Evolutionary conservation across 2,329 filamentous ascomycete genomes (phyloP).

Genomic region (Pseudocercospora macadamiae): DNA sequence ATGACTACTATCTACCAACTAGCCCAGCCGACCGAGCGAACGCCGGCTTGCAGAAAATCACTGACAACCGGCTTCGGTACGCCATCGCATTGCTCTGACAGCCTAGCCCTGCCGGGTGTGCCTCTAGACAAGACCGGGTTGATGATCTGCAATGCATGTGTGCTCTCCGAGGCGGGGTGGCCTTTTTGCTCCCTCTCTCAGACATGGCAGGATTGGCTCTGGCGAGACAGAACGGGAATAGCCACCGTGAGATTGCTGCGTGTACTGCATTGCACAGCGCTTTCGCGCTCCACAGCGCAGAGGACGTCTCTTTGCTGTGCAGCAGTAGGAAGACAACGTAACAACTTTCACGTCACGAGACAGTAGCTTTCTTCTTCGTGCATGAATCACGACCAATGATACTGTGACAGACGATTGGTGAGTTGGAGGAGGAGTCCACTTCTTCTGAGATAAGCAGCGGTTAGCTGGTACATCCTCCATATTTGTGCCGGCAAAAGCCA

Average conservation of each 20-base stretch:
- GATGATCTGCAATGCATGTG: constrained; percentile 1
- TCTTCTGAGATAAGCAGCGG: constrained; percentile 13
- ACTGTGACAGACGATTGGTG: constrained; percentile 4
- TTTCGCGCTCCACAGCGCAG: background rate
- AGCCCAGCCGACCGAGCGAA: constrained; percentile 4
- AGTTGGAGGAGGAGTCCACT: constrained; percentile 8
- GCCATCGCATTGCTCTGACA: constrained; percentile 3
- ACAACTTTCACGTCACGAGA: constrained; percentile 13
- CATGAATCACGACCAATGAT: constrained; percentile 21
- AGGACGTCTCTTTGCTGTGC: background rate
- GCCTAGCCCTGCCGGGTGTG: constrained; percentile 3
- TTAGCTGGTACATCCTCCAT: constrained; percentile 10
- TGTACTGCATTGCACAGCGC: constrained; percentile 6
- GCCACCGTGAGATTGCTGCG: no score
- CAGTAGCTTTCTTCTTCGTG: constrained; percentile 8
- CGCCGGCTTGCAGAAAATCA: constrained; percentile 6
- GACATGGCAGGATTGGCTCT: constrained; percentile 14
- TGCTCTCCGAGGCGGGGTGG: constrained; percentile 6
- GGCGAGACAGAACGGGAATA: background rate
- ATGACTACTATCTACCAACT: background rate
- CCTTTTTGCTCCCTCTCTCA: constrained; percentile 1
- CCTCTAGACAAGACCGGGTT: background rate
- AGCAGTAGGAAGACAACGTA: background rate
- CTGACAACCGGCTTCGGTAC: constrained; percentile 1
- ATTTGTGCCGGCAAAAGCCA: constrained; percentile 9